phyloP scores from a whole-genome alignment of 441 rosid species.

The Manihot esculenta region DNA sequence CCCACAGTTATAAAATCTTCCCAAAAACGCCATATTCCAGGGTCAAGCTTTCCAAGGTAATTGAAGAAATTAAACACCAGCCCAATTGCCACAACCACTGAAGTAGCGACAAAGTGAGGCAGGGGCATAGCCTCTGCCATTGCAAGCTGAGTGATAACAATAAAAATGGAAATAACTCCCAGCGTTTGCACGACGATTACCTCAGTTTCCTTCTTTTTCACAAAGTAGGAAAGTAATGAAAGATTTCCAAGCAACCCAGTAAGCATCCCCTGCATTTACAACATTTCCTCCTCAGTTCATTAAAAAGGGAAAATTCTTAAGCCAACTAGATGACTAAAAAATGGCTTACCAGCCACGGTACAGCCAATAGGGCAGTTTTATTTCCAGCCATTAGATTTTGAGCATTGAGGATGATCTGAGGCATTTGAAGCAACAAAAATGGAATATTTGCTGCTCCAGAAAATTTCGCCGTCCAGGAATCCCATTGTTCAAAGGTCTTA shows the following conservation, averaged over 20 bases:
- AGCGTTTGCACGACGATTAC: conserved; percentile 76
- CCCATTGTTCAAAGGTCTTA: conserved; percentile 61
- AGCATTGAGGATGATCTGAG: conserved; percentile 87
- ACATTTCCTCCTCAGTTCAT: background rate
- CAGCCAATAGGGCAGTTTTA: conserved; percentile 76
- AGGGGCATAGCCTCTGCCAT: conserved; percentile 86
- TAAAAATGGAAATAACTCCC: conserved; percentile 61
- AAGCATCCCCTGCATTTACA: conserved; percentile 71
- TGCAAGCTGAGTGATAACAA: conserved; percentile 76
- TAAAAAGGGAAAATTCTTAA: background rate
- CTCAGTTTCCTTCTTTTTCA: conserved; percentile 79
- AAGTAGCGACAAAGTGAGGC: conserved; percentile 49
- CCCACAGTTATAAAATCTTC: conserved; percentile 80
- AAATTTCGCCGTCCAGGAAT: conserved; percentile 79
- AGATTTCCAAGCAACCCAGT: conserved; percentile 88
- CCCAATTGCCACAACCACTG: conserved; percentile 60
- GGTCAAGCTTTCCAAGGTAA: conserved; percentile 52
- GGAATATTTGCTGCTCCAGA: conserved; percentile 76
- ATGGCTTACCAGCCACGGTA: conserved; percentile 79
- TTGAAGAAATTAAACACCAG: conserved; percentile 52
- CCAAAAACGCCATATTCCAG: conserved; percentile 66
- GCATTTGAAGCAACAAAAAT: conserved; percentile 76
- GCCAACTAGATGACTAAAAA: background rate
- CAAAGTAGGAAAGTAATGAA: conserved; percentile 81
- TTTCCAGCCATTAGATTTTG: conserved; percentile 77